Percentiles rank a stretch among this genome's conserved stretches.
Evolutionary conservation across 2,329 filamentous ascomycete genomes (phyloP).

Genomic region (Alternaria sp.): DNA sequence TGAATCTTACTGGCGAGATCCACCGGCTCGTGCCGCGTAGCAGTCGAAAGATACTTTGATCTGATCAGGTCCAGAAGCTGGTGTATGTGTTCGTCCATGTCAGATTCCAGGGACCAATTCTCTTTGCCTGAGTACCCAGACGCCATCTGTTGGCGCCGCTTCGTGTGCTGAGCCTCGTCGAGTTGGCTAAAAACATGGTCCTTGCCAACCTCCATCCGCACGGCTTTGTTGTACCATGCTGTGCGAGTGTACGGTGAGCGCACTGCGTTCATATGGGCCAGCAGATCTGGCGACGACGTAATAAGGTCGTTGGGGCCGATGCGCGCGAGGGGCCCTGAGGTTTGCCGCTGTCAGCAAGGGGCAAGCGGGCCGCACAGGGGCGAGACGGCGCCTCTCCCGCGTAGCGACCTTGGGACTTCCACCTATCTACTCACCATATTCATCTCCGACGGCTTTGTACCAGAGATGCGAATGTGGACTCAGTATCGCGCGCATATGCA

Average conservation of each 20-base stretch:
- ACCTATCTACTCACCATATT: conserved; percentile 26
- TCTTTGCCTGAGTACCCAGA: conserved; percentile 61
- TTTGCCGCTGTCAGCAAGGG: not conserved
- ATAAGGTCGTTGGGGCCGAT: conserved; percentile 57
- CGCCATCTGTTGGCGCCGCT: conserved; percentile 53
- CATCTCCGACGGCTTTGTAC: conserved; percentile 29
- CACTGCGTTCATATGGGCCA: conserved; percentile 50
- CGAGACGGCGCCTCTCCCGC: not conserved
- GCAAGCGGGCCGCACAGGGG: not conserved
- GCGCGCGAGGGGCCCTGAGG: conserved; percentile 48
- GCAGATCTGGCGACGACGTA: conserved; percentile 56
- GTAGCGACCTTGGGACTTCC: not conserved
- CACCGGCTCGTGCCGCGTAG: conserved; percentile 31
- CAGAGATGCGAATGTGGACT: conserved; percentile 19
- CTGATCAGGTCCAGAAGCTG: conserved; percentile 57
- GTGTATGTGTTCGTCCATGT: conserved; percentile 55
- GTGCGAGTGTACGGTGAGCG: conserved; percentile 49
- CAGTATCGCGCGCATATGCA: conserved; percentile 26
- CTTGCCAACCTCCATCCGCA: conserved; percentile 56
- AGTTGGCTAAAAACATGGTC: conserved; percentile 60
- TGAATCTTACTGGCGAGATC: conserved; percentile 57
- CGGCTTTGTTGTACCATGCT: conserved; percentile 38
- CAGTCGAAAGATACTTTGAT: conserved; percentile 47
- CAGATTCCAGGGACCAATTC: conserved; percentile 56
- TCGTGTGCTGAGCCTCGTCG: conserved; percentile 54